phyloP scores from a whole-genome alignment of 176 grass and related monocot species.

The Aegilops longissima region DNA sequence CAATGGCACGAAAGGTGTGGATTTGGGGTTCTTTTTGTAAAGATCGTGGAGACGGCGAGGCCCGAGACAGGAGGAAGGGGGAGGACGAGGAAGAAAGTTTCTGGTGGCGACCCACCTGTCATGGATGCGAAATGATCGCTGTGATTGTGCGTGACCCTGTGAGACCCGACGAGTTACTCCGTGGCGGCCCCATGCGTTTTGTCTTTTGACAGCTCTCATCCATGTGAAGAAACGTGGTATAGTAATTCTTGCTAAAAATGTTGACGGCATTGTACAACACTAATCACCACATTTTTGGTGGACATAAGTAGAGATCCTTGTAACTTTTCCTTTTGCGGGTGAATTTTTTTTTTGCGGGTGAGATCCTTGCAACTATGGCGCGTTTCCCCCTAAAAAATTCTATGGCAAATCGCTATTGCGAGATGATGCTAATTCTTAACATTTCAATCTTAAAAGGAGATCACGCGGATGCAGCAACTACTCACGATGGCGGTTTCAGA shows the following conservation, averaged over 20 bases:
- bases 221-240: not conserved
- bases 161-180: not conserved
- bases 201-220: not conserved
- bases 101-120: not conserved
- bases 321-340: too few species aligned
- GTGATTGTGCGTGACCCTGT: not conserved
- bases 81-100: not conserved
- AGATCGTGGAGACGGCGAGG: conserved; percentile 24
- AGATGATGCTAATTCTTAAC: too few species aligned
- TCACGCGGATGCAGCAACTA: too few species aligned
- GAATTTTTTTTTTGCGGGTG: too few species aligned
- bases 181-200: not conserved
- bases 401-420: too few species aligned
- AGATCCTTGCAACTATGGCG: not conserved
- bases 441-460: too few species aligned
- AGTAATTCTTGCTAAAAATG: not conserved
- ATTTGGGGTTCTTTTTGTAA: conserved; percentile 65
- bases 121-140: not conserved
- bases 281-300: not conserved
- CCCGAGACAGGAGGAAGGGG: not conserved
- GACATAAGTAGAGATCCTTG: not conserved
- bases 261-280: not conserved
- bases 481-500: too few species aligned
- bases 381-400: not conserved
- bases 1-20: conserved; percentile 48